Percentiles rank a stretch among this genome's conserved stretches.
Conservation (phyloP, 2,329 filamentous ascomycete species). For the Penicillium concentricum region DNA sequence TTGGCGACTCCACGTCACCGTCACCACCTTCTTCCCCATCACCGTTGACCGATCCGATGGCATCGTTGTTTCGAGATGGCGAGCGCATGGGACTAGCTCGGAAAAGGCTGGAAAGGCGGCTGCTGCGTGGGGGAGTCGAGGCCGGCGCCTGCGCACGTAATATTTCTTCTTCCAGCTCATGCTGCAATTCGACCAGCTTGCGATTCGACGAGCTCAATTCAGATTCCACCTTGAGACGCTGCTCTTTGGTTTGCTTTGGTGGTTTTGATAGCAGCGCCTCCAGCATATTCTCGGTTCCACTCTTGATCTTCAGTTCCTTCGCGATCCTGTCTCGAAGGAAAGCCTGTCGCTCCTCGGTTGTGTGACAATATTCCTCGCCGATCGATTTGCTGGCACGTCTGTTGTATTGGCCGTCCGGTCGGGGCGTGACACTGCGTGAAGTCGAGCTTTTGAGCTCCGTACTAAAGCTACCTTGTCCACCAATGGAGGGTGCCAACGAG, state of each 20-base stretch:
- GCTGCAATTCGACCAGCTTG: constrained; percentile 60
- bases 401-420: constrained; percentile 58
- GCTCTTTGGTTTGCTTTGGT: constrained; percentile 89
- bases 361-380: constrained; percentile 61
- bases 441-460: constrained; percentile 74
- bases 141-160: constrained; percentile 57
- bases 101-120: constrained; percentile 59
- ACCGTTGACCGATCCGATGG: constrained; percentile 36
- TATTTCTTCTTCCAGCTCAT: constrained; percentile 60
- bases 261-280: constrained; percentile 94
- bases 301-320: constrained; percentile 96
- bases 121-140: constrained; percentile 48
- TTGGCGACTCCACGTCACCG: constrained; percentile 77
- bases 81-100: constrained; percentile 56
- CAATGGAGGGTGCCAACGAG: constrained; percentile 66
- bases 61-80: constrained; percentile 40
- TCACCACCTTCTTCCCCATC: constrained; percentile 56
- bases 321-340: constrained; percentile 80
- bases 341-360: constrained; percentile 71
- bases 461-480: constrained; percentile 80
- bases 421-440: constrained; percentile 61
- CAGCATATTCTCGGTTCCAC: constrained; percentile 95
- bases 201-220: constrained; percentile 87
- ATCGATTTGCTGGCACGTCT: constrained; percentile 44
- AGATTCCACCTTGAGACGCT: constrained; percentile 74